Conservation (phyloP, 2,329 filamentous ascomycete genomes). For the Penicillium nordicum region DNA sequence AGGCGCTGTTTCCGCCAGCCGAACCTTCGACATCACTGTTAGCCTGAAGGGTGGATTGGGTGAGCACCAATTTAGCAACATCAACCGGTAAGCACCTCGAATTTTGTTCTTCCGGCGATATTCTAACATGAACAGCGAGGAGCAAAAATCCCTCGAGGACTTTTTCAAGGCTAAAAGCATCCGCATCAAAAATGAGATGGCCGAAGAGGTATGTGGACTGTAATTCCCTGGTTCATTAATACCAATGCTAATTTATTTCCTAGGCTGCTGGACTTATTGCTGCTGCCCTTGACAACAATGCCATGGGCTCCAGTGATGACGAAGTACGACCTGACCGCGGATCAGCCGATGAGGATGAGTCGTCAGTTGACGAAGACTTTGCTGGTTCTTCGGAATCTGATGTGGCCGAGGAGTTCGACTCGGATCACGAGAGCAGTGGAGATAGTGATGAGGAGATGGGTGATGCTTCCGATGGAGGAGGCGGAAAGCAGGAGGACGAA, state of each 20-base stretch:
- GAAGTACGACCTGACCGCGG: slow-evolving; percentile 73
- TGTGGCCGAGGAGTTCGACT: slow-evolving; percentile 94
- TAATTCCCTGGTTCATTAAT: neutral
- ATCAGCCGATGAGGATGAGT: slow-evolving; percentile 92
- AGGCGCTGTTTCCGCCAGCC: slow-evolving; percentile 85
- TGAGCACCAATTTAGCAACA: slow-evolving; percentile 97
- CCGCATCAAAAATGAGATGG: slow-evolving; percentile 97
- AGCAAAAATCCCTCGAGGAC: slow-evolving; percentile 90
- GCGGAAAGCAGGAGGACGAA: slow-evolving; percentile 45
- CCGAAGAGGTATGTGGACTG: slow-evolving; percentile 71
- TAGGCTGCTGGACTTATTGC: slow-evolving; percentile 63
- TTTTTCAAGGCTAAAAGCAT: slow-evolving; percentile 97
- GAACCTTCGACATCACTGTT: slow-evolving; percentile 96
- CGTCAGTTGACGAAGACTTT: slow-evolving; percentile 96
- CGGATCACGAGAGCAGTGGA: slow-evolving; percentile 79
- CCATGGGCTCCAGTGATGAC: slow-evolving; percentile 78
- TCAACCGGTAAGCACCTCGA: slow-evolving; percentile 65
- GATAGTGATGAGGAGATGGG: slow-evolving; percentile 62
- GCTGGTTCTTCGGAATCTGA: slow-evolving; percentile 87
- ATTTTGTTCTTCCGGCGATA: neutral
- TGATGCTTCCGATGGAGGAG: slow-evolving; percentile 42
- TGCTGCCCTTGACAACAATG: slow-evolving; percentile 78
- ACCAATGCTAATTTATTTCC: slow-evolving; percentile 23
- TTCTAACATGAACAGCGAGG: slow-evolving; percentile 57
- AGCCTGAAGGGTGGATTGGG: slow-evolving; percentile 80